phyloP scores from a whole-genome alignment of 768 basidiomycete genomes.

The Obba rivulosa region DNA sequence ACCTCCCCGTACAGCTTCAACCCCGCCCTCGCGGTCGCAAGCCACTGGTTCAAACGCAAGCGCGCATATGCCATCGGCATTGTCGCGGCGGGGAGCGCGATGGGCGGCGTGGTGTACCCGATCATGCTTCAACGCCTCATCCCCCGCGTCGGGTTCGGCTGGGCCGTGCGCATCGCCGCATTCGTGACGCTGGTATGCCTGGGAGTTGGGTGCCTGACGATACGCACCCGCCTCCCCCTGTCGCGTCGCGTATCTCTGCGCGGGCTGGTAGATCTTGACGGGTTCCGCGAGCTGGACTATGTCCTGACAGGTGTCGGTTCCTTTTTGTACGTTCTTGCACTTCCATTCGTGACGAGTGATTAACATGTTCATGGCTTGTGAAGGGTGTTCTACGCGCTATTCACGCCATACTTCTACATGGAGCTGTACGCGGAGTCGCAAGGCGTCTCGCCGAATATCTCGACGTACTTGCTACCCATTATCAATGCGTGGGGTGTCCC shows the following conservation, averaged over 20 bases:
- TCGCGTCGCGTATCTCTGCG: conserved; percentile 15
- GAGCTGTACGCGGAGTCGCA: conserved; percentile 23
- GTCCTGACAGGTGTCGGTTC: conserved; percentile 12
- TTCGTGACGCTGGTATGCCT: conserved; percentile 24
- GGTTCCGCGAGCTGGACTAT: conserved; percentile 22
- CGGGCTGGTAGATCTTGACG: conserved; percentile 21
- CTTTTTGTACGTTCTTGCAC: conserved; percentile 16
- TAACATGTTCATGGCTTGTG: neutral
- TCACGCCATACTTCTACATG: conserved; percentile 32
- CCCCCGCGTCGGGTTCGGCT: conserved; percentile 20
- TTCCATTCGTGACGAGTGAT: neutral
- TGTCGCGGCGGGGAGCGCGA: conserved; percentile 31
- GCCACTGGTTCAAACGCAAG: conserved; percentile 32
- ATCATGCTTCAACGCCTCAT: conserved; percentile 45
- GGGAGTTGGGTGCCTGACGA: conserved; percentile 20
- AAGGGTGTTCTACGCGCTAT: conserved; percentile 28
- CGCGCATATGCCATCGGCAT: conserved; percentile 34
- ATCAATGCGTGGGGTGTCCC: conserved; percentile 26
- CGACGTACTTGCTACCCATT: conserved; percentile 25
- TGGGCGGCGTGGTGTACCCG: conserved; percentile 49
- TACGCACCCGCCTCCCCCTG: conserved; percentile 23
- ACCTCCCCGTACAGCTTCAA: conserved; percentile 20
- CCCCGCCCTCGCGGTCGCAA: conserved; percentile 25
- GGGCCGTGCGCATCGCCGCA: conserved; percentile 26
- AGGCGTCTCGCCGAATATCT: conserved; percentile 15